Base-by-base conservation (phyloP, 495 filamentous ascomycete genomes). In the Elaphomyces granulatus region DNA sequence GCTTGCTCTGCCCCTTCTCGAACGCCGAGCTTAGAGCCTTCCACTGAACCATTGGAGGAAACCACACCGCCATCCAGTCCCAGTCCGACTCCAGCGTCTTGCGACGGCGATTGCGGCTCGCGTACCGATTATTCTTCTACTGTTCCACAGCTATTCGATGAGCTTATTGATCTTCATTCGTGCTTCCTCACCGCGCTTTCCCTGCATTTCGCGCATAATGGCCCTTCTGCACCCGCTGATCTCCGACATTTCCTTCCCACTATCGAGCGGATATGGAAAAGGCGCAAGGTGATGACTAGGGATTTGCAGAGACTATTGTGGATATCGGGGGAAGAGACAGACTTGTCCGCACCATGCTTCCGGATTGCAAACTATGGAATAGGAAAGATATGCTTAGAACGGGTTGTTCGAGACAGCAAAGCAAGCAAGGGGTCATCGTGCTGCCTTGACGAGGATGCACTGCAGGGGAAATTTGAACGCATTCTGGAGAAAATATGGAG, bases 311-410 rank as follows among this genome's bases (percentile, higher is more conserved):
- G 61, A 21, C 30, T 69, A 6, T 23, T 69, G 4, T 63, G 63
- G 55, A 47, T 67, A 1, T 60, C 54, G 58, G 56, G 60, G 9
- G 12, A 16, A 12, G n/a, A 17, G 15, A 8, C 23, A 19, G 23
- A 40, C 17, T n/a, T n/a, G n/a, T 16, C 38, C 14, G 18, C 20
- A 30, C n/a, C 2, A 2, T 32, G 43, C 12, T 45, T 40, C 41
- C 60, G 59, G 14, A 40, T 66, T 28, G 61, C 61, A 21, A 67
- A 67, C 38, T 67, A 67, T 45, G 62, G 65, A 3, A 43, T 67
- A 26, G 62, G 61, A 3, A 58, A 57, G 28, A 47, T 69, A 14
- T 67, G 61, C 32, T 36, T 66, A 38, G 55, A 58, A 36, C 30
- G 42, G 18, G 40, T 45, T 36, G 30, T 53, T 4, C 16, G 20